Base-by-base conservation (phyloP, 768 basidiomycete species). In the Cytidiella melzeri region DNA sequence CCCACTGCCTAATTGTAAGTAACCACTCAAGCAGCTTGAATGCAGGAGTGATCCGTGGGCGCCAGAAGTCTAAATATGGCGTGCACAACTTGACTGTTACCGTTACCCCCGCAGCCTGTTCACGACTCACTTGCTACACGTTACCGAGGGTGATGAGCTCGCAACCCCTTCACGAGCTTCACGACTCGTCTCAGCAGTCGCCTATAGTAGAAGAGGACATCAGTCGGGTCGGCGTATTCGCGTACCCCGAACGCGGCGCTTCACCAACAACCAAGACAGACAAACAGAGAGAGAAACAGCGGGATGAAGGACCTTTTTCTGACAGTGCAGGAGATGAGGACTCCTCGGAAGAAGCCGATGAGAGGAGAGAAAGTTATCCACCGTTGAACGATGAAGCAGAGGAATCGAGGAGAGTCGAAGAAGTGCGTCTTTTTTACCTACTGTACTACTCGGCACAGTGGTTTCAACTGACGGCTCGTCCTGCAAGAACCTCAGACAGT, bases 331-430 rank as follows among this genome's bases (percentile, higher is more conserved):
- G 60, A 21, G 56, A 66, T 27, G 59, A 59, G 23, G 56, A 18
- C n/a, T 42, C 45, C n/a, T 40, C 61, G 23, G 67, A 69, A 24
- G 69, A 67, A 42, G 55, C 50, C 23, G 59, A 49, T 18, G 59
- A 59, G 34, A 55, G 57, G n/a, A 62, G 54, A 24, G 65, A 67
- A 21, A 39, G 54, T 20, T 90, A 90, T 58, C 86, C 88, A 1
- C 88, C 88, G 3, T 75, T 64, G 36, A 80, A 69, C 37, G 83
- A 88, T 53, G 82, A 81, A 18, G 75, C 74, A 26, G 75, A 75
- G 38, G 89, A 90, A 55, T 79, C 85, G 24, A 76, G 79, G 51
- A 72, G 80, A 48, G 71, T 91, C 18, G 74, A 82, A 69, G 86
- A 90, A 80, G 89, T 85, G 65, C 45, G 72, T 65, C 4, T 23